phyloP scores from a whole-genome alignment of 2,329 filamentous ascomycete species.

The Exophiala bonariae region DNA sequence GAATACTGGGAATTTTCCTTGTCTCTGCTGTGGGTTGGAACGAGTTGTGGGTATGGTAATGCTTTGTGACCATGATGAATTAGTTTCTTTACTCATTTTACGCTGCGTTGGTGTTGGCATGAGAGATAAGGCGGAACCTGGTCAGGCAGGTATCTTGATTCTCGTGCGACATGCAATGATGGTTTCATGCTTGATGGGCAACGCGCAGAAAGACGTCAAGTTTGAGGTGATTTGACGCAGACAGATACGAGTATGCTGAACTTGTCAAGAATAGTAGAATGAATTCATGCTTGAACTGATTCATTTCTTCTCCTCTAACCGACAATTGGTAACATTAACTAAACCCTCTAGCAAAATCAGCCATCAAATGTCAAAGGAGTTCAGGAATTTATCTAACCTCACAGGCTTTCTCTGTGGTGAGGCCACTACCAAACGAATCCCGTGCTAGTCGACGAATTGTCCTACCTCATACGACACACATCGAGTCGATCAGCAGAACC shows the following conservation, averaged over 20 bases:
- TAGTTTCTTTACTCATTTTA: conserved; percentile 10
- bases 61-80: conserved; percentile 17
- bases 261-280: conserved; percentile 19
- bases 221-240: not conserved
- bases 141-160: conserved; percentile 7
- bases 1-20: not conserved
- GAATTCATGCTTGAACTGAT: not conserved
- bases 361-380: no score
- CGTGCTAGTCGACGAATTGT: no score
- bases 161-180: conserved; percentile 18
- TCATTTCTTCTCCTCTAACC: not conserved
- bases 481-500: no score
- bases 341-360: no score
- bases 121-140: conserved; percentile 5
- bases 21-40: no score
- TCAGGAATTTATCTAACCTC: no score
- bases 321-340: no score
- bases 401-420: no score
- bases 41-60: conserved; percentile 3
- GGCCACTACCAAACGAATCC: no score
- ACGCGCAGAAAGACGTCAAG: conserved; percentile 12
- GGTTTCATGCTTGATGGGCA: conserved; percentile 16
- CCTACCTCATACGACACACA: no score
- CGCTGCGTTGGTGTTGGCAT: conserved; percentile 14
- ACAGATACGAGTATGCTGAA: conserved; percentile 11